A percentile compares a stretch with the other conserved stretches of the same genome.
Conservation (phyloP, 805 yeast genomes). For the Schizosaccharomyces osmophilus region DNA sequence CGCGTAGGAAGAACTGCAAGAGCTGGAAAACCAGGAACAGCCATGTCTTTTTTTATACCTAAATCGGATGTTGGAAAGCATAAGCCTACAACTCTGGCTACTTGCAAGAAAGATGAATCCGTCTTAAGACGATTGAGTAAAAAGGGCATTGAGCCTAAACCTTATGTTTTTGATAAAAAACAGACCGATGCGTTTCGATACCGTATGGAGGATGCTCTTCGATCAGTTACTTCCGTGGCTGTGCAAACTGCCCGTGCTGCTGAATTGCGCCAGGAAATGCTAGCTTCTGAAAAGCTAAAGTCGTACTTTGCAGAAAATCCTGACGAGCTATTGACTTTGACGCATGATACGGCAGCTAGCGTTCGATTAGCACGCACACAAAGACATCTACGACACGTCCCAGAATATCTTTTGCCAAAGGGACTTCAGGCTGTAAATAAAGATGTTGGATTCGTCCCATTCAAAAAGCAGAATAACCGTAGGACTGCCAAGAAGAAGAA, state of each 20-base stretch:
- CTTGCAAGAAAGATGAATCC: conserved; percentile 69
- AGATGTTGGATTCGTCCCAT: neutral
- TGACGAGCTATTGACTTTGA: conserved; percentile 62
- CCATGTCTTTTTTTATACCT: conserved; percentile 77
- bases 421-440: neutral
- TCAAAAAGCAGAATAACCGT: neutral
- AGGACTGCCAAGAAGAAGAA: neutral
- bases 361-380: conserved; percentile 63
- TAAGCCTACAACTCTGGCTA: conserved; percentile 44
- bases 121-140: conserved; percentile 49
- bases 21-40: conserved; percentile 87
- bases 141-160: conserved; percentile 46
- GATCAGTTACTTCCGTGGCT: conserved; percentile 75
- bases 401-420: conserved; percentile 71
- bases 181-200: conserved; percentile 91
- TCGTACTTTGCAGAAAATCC: conserved; percentile 95
- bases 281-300: conserved; percentile 71
- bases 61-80: conserved; percentile 69
- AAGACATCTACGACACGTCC: conserved; percentile 70
- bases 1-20: conserved; percentile 94
- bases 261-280: conserved; percentile 66
- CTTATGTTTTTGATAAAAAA: conserved; percentile 72
- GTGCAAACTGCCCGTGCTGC: conserved; percentile 80
- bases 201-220: conserved; percentile 88
- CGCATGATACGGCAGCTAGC: conserved; percentile 57